Base-by-base conservation (phyloP, 2,329 filamentous ascomycete genomes). In the Neofusicoccum cordaticola region DNA sequence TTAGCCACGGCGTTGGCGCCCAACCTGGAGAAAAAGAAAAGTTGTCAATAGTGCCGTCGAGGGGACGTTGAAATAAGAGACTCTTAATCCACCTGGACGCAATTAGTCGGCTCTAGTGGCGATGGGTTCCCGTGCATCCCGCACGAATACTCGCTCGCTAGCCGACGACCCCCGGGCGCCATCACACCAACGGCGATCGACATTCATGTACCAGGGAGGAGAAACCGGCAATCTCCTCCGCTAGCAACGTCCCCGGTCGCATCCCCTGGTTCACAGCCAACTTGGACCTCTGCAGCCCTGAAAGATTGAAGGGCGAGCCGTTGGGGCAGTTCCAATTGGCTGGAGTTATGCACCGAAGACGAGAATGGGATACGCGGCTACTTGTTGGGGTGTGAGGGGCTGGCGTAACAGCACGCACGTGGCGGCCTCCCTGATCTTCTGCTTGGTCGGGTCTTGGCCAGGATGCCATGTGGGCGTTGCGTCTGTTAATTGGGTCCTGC, bases 41-140 rank as follows among this genome's bases (percentile, higher is more conserved):
- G 31, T 15, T 37, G 15, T 37, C 31, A 34, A 60, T 19, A 37
- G 37, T 19, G 37, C 15, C 42, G 6, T 37, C 35, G 17, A 39
- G 15, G 31, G 44, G 31, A 60, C 42, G 56, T 60, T 37, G 56
- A 35, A 60, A 60, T 45, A 60, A 60, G 56, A 60, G n/a, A 47
- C 42, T 17, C 42, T 7, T 15, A 47, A 34, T 19, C 42, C 41
- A 47, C 27, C 47, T n/a, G 27, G 27, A 35, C 3, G 41, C 8
- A 37, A 5, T 39, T 44, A 17, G 53, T 57, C n/a, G 7, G 22
- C 51, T 45, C 47, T 47, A 60, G 56, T 39, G 56, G 56, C 42
- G n/a, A 60, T 19, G 42, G 27, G 41, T 37, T 9, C 42, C 56
- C 42, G 42, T 37, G 19, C 27, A 15, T 60, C 41, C 22, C 42